A percentile compares a stretch with the other conserved stretches of the same genome.
These are phyloP conservation scores for Pseudogymnoascus sp. DNA, from an alignment of 2,329 filamentous ascomycete species.

Conservation along the genomic window DNA sequence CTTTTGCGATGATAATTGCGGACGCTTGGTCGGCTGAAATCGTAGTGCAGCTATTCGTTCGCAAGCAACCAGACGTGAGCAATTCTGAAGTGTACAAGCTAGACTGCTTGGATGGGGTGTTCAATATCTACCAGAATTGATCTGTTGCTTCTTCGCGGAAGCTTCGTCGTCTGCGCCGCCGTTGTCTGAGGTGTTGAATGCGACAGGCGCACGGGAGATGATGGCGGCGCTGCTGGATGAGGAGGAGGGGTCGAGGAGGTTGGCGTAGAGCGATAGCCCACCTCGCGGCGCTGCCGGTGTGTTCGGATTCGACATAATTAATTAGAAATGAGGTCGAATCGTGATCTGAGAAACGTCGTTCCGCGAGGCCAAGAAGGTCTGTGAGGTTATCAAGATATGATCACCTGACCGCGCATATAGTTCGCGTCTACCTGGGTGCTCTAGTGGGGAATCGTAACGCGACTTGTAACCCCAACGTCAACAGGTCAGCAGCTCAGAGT, in stretches of 20 bases:
- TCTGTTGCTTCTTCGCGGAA: conserved; percentile 49
- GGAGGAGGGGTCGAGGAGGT: conserved; percentile 60
- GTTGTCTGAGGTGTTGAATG: conserved; percentile 51
- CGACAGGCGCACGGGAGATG: conserved; percentile 69
- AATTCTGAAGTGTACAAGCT: conserved; percentile 28
- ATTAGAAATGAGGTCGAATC: not conserved
- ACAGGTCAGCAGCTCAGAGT: not conserved
- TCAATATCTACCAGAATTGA: conserved; percentile 51
- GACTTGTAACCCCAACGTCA: not conserved
- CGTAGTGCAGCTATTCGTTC: conserved; percentile 52
- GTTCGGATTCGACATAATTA: conserved; percentile 24
- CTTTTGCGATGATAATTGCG: conserved; percentile 55
- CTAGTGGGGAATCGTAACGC: not conserved
- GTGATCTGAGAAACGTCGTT: not conserved
- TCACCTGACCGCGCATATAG: conserved; percentile 15
- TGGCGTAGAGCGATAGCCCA: conserved; percentile 72
- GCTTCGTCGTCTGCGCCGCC: conserved; percentile 33
- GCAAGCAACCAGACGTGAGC: conserved; percentile 37
- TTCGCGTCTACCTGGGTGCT: not conserved
- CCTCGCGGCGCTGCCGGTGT: conserved; percentile 30
- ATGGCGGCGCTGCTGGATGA: conserved; percentile 35
- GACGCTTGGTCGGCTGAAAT: conserved; percentile 80
- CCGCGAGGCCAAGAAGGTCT: not conserved
- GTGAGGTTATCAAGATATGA: not conserved
- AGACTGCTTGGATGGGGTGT: conserved; percentile 26